Conservation (phyloP, 352 stramenopile species). For the Blastocystis sp. region DNA sequence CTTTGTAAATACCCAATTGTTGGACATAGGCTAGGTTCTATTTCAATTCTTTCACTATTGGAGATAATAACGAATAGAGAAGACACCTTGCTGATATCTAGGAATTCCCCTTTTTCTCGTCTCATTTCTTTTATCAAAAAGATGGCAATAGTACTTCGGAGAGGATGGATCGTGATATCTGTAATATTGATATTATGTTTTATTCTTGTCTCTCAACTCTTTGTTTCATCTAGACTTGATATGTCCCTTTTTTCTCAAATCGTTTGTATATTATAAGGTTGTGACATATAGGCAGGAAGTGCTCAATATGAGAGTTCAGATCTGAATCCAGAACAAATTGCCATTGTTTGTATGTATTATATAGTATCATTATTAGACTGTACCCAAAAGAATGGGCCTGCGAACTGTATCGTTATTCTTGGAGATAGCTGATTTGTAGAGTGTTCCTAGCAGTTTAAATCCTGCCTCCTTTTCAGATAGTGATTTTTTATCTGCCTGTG, state of each 20-base stretch:
- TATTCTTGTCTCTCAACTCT: background rate
- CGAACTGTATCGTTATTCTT: background rate
- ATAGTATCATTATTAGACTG: slow-evolving; percentile 1
- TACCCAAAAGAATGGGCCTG: background rate
- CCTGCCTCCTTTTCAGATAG: background rate
- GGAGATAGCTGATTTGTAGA: background rate
- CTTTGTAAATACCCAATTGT: background rate
- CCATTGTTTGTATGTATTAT: background rate
- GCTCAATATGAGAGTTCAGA: slow-evolving; percentile 20
- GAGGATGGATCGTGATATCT: background rate
- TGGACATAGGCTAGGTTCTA: too few relatives aligned
- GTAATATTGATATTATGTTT: background rate
- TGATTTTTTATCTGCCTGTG: background rate
- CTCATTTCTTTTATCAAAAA: background rate
- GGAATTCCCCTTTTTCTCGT: background rate
- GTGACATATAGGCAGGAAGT: background rate
- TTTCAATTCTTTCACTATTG: too few relatives aligned
- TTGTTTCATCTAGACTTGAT: slow-evolving; percentile 53
- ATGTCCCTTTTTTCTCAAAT: slow-evolving; percentile 18
- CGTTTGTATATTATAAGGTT: background rate
- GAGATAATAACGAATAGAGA: too few relatives aligned
- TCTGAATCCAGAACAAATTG: background rate
- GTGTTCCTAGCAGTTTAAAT: background rate
- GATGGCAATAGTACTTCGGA: background rate
- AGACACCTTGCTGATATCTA: too few relatives aligned